phyloP scores from a whole-genome alignment of 176 grass and related monocot species.

The Lolium perenne region DNA sequence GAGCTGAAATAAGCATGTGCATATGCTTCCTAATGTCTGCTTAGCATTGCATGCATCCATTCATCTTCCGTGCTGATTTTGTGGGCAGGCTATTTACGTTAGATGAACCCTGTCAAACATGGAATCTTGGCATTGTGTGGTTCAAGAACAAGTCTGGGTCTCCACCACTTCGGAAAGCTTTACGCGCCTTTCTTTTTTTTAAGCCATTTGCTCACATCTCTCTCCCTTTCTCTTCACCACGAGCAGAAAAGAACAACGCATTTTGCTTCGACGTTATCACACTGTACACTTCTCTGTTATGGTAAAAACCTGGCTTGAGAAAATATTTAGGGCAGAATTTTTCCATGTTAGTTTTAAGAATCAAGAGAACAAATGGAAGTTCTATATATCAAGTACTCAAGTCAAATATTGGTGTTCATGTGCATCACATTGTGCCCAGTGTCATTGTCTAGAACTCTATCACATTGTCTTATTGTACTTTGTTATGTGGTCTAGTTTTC shows the following conservation, averaged over 20 bases:
- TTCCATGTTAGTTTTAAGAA: background rate
- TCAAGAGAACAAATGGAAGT: background rate
- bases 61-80: constrained; percentile 21
- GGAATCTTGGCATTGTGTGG: constrained; percentile 17
- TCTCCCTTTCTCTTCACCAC: background rate
- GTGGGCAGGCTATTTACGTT: background rate
- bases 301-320: background rate
- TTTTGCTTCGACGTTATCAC: background rate
- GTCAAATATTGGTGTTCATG: constrained; percentile 19
- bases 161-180: constrained; percentile 13
- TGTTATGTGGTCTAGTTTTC: constrained; percentile 32
- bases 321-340: background rate
- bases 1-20: background rate
- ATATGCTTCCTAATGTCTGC: constrained; percentile 10
- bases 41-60: constrained; percentile 24
- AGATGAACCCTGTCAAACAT: constrained; percentile 36
- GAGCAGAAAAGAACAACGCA: background rate
- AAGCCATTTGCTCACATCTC: background rate
- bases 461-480: constrained; percentile 27
- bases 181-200: background rate
- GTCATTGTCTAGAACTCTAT: background rate
- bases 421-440: constrained; percentile 9
- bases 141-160: constrained; percentile 23
- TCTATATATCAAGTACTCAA: constrained; percentile 6
- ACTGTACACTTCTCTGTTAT: constrained; percentile 8